phyloP scores from a whole-genome alignment of 2,329 filamentous ascomycete genomes.

The Colletotrichum tanaceti region DNA sequence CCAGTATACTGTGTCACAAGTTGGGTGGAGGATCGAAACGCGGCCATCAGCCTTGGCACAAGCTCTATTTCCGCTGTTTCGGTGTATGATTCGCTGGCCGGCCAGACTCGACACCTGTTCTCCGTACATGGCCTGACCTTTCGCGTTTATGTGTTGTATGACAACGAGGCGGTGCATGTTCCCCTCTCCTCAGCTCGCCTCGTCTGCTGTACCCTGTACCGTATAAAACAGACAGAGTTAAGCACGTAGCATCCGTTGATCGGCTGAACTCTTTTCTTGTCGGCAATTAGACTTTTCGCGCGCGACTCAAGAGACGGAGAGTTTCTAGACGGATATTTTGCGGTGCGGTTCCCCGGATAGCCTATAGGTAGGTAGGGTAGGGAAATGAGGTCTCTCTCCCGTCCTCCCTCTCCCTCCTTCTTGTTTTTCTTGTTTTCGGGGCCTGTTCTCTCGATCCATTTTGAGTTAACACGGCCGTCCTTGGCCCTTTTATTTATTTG shows the following conservation, averaged over 20 bases:
- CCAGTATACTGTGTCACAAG: constrained; percentile 37
- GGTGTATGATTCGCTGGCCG: constrained; percentile 26
- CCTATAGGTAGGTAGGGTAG: no score
- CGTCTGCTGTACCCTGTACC: no score
- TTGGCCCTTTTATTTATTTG: not conserved
- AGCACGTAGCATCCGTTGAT: not conserved
- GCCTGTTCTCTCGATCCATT: not conserved
- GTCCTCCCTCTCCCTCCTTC: not conserved
- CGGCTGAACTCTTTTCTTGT: constrained; percentile 1
- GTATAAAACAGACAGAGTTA: not conserved
- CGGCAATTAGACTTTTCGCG: not conserved
- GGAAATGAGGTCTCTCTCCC: not conserved
- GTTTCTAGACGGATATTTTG: constrained; percentile 5
- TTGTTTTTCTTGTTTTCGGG: not conserved
- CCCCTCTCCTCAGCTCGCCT: not conserved
- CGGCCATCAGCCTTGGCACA: constrained; percentile 32
- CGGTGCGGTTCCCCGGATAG: not conserved
- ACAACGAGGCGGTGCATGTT: constrained; percentile 10
- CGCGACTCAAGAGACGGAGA: constrained; percentile 9
- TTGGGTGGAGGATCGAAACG: constrained; percentile 29
- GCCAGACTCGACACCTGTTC: constrained; percentile 10
- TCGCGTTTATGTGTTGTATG: not conserved
- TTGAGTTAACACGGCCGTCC: not conserved
- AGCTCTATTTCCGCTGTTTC: constrained; percentile 27
- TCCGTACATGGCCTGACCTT: constrained; percentile 12